Base-by-base conservation (phyloP, 768 basidiomycete genomes). In the Boletales sp. region DNA sequence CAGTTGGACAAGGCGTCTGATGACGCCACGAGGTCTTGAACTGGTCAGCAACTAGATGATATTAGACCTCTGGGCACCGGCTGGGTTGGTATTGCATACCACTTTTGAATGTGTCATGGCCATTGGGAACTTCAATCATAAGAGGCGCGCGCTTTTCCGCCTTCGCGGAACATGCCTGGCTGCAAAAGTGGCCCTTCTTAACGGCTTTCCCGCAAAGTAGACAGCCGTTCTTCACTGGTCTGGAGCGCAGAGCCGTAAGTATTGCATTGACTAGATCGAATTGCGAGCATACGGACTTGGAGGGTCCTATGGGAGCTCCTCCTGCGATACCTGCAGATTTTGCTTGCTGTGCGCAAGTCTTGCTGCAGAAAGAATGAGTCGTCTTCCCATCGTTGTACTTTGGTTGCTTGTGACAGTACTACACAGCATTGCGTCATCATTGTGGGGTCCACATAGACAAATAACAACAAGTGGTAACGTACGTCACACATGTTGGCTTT, bases 1-100 rank as follows among this genome's bases (percentile, higher is more conserved):
- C 84, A 27, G 74, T 67, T 8, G 85, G 85, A 51, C 83, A 82
- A 14, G 65, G 37, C 15, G 76, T 78, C 18, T 75, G 68, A 57
- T 86, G 85, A 52, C 84, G 74, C 85, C 85, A 87, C 18, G 84
- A 83, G 47, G 77, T 55, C 57, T 79, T 83, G 71, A 87, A 87
- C 56, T 86, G 85, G 56, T 82, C 81, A 19, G 74, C 69, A 29
- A 84, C 84, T 85, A 36, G 9, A 37, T n/a, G 11, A 41, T 15
- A 29, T 58, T 45, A 57, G 53, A 42, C 7, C 14, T 37, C 18
- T 27, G 30, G 9, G 17, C 13, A 19, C 18, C 24, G 15, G 7
- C 17, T 6, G 15, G 35, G 37, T 36, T 27, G 47, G 45, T 19
- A 40, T 32, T 17, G 65, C 77, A 24, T 56, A 86, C 84, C 84